These are phyloP conservation scores for Fusarium cicatricum DNA, from an alignment of 2,329 filamentous ascomycete species.

Conservation along the genomic window DNA sequence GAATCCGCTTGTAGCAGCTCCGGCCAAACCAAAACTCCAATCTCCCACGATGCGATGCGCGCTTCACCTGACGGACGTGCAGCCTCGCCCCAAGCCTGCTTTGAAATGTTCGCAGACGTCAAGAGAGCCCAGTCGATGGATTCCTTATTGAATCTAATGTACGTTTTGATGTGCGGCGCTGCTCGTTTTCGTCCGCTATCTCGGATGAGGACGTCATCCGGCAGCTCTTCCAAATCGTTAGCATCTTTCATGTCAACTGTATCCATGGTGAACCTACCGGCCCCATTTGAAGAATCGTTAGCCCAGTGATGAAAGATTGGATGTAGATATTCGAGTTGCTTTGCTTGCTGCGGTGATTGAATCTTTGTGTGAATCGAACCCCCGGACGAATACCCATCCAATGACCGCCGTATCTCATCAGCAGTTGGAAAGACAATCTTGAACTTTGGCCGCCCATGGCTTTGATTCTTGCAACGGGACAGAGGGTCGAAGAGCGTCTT, in stretches of 20 bases:
- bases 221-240: conserved; percentile 38
- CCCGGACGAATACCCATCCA: conserved; percentile 82
- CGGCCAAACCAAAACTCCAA: conserved; percentile 86
- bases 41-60: conserved; percentile 81
- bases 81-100: conserved; percentile 85
- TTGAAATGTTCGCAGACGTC: conserved; percentile 91
- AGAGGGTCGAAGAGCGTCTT: conserved; percentile 67
- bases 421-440: conserved; percentile 83
- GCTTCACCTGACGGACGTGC: conserved; percentile 65
- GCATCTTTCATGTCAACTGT: background rate
- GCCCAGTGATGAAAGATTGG: conserved; percentile 81
- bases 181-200: conserved; percentile 72
- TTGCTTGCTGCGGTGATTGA: conserved; percentile 72
- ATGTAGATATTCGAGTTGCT: conserved; percentile 76
- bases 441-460: conserved; percentile 56
- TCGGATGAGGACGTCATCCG: conserved; percentile 30
- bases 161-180: conserved; percentile 91
- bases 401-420: conserved; percentile 76
- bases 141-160: conserved; percentile 69
- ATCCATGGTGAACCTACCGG: conserved; percentile 33
- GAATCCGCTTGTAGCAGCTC: conserved; percentile 58
- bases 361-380: conserved; percentile 84
- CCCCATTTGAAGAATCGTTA: conserved; percentile 59
- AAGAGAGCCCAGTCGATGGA: conserved; percentile 84
- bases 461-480: conserved; percentile 41